A percentile compares a stretch with the other conserved stretches of the same genome.
These are phyloP conservation scores for Hanseniaspora uvarum DNA, from an alignment of 1,139 yeast genomes.

Conservation along the genomic window DNA sequence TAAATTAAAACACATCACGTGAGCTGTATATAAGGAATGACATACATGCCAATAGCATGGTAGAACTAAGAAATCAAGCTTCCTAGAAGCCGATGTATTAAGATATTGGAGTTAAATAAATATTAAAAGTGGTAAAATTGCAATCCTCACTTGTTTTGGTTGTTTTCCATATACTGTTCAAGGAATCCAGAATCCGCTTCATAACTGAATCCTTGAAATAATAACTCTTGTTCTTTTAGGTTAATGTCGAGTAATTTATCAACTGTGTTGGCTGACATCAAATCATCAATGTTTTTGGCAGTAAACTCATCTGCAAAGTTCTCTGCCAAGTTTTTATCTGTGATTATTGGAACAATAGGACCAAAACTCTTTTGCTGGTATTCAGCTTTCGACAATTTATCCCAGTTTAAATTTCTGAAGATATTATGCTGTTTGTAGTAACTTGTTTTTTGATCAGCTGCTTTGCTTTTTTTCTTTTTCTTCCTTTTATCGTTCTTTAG, in stretches of 20 bases:
- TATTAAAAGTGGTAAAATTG: not conserved
- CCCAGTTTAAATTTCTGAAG: constrained; percentile 73
- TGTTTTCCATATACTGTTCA: constrained; percentile 24
- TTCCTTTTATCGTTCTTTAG: constrained; percentile 34
- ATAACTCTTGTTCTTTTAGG: constrained; percentile 21
- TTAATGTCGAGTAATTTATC: constrained; percentile 18
- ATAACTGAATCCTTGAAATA: constrained; percentile 34
- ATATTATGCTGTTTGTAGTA: constrained; percentile 46
- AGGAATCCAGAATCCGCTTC: constrained; percentile 31
- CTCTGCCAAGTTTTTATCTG: constrained; percentile 81
- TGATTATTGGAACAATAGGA: constrained; percentile 77
- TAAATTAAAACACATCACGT: too few species aligned
- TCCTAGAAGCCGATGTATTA: too few species aligned
- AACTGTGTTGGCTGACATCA: constrained; percentile 14
- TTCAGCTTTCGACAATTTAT: constrained; percentile 42
- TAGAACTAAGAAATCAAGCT: too few species aligned
- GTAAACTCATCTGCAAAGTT: constrained; percentile 87
- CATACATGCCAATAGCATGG: too few species aligned
- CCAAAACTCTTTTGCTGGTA: constrained; percentile 43
- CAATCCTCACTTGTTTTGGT: too few species aligned
- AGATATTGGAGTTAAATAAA: too few species aligned
- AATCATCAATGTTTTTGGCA: constrained; percentile 42
- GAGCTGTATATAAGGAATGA: too few species aligned
- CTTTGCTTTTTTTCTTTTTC: constrained; percentile 38
- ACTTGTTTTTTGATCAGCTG: constrained; percentile 27